These are phyloP conservation scores for Conticribra guillardii DNA, from an alignment of 108 stramenopile genomes.

Conservation along the genomic window DNA sequence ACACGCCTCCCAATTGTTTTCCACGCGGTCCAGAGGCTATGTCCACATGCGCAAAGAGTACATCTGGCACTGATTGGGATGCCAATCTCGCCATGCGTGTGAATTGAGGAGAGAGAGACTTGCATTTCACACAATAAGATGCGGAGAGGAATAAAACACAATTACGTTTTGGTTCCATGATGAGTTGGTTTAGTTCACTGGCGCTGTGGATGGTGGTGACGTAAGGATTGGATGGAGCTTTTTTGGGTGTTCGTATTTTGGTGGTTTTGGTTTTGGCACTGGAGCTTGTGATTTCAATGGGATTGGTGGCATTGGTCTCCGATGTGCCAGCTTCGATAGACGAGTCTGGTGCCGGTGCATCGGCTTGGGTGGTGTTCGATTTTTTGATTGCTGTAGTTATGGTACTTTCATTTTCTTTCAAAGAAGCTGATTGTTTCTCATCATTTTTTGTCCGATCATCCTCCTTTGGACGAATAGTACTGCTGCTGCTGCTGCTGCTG, in stretches of 20 bases:
- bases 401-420: no score
- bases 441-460: no score
- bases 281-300: slow-evolving; percentile 2
- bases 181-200: slow-evolving; percentile 48
- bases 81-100: slow-evolving; percentile 56
- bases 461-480: no score
- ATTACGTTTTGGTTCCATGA: slow-evolving; percentile 43
- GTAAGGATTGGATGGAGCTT: slow-evolving; percentile 40
- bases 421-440: no score
- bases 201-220: slow-evolving; percentile 49
- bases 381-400: no score
- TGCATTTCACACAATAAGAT: slow-evolving; percentile 72
- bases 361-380: background rate
- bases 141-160: slow-evolving; percentile 71
- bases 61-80: slow-evolving; percentile 20
- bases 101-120: slow-evolving; percentile 54
- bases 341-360: background rate
- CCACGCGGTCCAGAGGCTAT: slow-evolving; percentile 48
- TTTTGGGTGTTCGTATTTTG: slow-evolving; percentile 8
- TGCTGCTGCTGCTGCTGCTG: no score
- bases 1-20: slow-evolving; percentile 51
- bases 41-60: slow-evolving; percentile 66
- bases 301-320: background rate
- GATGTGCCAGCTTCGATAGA: background rate
- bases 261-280: slow-evolving; percentile 16